Conservation (phyloP, 2,329 filamentous ascomycete genomes). For the Ceratocystis smalleyi region DNA sequence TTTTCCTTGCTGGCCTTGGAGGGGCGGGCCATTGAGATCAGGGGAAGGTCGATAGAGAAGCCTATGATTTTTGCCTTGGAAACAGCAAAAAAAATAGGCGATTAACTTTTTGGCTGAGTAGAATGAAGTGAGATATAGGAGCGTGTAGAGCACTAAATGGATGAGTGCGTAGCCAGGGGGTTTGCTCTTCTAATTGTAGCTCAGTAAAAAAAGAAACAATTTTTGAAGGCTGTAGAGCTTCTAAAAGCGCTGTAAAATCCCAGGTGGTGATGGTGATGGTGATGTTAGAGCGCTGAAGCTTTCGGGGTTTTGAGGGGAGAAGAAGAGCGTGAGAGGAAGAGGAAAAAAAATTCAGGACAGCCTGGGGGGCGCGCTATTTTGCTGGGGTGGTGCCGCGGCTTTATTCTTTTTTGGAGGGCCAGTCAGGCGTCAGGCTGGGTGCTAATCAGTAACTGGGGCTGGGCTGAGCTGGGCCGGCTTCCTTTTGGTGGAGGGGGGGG, state of each 20-base stretch:
- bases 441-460: conserved; percentile 15
- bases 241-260: background rate
- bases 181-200: background rate
- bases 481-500: too few relatives aligned
- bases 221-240: background rate
- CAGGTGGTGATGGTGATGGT: conserved; percentile 4
- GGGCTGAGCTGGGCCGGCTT: conserved; percentile 1
- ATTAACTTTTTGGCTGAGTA: too few relatives aligned
- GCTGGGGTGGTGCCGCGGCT: conserved; percentile 14
- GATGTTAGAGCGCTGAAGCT: conserved; percentile 10
- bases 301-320: background rate
- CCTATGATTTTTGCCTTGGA: background rate
- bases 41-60: background rate
- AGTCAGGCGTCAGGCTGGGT: conserved; percentile 9
- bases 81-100: background rate
- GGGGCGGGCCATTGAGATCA: conserved; percentile 30
- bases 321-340: conserved; percentile 13
- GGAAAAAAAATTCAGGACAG: conserved; percentile 12
- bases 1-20: conserved; percentile 29
- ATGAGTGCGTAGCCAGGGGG: too few relatives aligned
- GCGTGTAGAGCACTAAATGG: too few relatives aligned
- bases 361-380: conserved; percentile 13
- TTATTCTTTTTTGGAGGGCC: conserved; percentile 16
- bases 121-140: too few relatives aligned
- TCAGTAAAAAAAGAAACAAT: conserved; percentile 17